phyloP scores from a whole-genome alignment of 352 stramenopile species.

The Phytophthora pistaciae region DNA sequence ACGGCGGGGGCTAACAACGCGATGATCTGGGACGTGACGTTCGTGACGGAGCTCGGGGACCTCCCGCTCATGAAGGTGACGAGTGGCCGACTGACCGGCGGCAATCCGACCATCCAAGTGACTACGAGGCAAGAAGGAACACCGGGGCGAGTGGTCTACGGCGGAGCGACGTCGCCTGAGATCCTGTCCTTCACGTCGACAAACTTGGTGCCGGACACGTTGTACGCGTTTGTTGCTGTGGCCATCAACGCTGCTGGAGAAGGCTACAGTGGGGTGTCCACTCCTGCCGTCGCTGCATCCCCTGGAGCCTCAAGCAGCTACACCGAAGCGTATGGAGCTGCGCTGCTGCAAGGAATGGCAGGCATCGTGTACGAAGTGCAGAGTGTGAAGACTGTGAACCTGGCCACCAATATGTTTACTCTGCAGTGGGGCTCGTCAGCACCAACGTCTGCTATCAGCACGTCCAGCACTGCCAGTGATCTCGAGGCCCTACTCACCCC shows the following conservation, averaged over 20 bases:
- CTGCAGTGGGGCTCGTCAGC: constrained; percentile 50
- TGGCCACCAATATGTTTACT: constrained; percentile 56
- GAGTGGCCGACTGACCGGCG: constrained; percentile 85
- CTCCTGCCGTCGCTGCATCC: constrained; percentile 92
- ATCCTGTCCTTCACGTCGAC: constrained; percentile 77
- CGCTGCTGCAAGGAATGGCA: constrained; percentile 92
- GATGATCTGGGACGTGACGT: constrained; percentile 92
- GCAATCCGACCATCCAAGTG: constrained; percentile 70
- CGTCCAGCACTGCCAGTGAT: constrained; percentile 46
- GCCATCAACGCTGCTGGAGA: constrained; percentile 94
- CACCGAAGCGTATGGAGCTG: constrained; percentile 91
- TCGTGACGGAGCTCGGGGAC: constrained; percentile 94
- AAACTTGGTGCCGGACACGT: constrained; percentile 88
- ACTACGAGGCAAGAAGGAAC: constrained; percentile 88
- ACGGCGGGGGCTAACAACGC: constrained; percentile 67
- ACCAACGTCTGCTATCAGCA: constrained; percentile 51
- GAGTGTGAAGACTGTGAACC: constrained; percentile 70
- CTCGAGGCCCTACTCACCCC: constrained; percentile 58
- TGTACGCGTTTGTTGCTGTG: constrained; percentile 95
- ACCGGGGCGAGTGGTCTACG: constrained; percentile 92
- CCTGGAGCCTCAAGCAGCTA: constrained; percentile 86
- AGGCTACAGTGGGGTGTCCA: constrained; percentile 87
- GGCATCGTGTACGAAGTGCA: constrained; percentile 97
- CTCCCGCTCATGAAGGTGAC: constrained; percentile 93
- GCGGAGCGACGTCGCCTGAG: constrained; percentile 87